Evolutionary conservation across 1,284 basidiomycete species (phyloP).

Genomic region (Sporisorium scitamineum): DNA sequence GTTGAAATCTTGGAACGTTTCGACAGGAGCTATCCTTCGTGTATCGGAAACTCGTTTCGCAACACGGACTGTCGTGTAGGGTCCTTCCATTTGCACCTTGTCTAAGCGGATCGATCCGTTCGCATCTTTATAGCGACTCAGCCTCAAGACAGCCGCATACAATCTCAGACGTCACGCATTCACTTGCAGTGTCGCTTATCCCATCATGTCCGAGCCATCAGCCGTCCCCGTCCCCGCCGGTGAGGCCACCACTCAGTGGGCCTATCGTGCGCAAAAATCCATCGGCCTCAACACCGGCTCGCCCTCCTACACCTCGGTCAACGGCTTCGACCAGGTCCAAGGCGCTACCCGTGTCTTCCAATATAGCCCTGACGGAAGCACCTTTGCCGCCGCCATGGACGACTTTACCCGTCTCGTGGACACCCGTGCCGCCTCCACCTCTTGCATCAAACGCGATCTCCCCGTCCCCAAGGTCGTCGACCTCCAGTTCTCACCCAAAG

Average conservation of each 20-base stretch:
- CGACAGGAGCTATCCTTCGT: neutral
- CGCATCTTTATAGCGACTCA: neutral
- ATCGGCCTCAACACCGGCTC: constrained; percentile 85
- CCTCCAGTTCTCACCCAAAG: constrained; percentile 89
- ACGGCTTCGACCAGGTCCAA: constrained; percentile 77
- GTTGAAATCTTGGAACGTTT: neutral
- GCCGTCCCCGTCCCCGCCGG: constrained; percentile 34
- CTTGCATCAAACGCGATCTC: constrained; percentile 54
- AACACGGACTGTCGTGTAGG: neutral
- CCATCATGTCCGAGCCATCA: constrained; percentile 40
- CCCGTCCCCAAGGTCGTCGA: constrained; percentile 80
- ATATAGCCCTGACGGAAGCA: constrained; percentile 88
- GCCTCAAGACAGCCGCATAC: neutral
- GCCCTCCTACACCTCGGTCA: constrained; percentile 79
- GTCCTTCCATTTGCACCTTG: neutral
- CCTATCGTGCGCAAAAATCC: constrained; percentile 88
- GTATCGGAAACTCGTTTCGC: neutral
- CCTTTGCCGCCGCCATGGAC: constrained; percentile 85
- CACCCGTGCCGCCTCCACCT: constrained; percentile 62
- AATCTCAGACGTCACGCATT: constrained; percentile 21
- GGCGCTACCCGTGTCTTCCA: constrained; percentile 79
- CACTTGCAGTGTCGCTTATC: constrained; percentile 17
- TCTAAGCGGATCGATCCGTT: too few relatives aligned
- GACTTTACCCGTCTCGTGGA: constrained; percentile 82
- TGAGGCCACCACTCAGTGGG: constrained; percentile 56